These are phyloP conservation scores for Aspergillus amoenus DNA, from an alignment of 2,329 filamentous ascomycete species.

Conservation along the genomic window DNA sequence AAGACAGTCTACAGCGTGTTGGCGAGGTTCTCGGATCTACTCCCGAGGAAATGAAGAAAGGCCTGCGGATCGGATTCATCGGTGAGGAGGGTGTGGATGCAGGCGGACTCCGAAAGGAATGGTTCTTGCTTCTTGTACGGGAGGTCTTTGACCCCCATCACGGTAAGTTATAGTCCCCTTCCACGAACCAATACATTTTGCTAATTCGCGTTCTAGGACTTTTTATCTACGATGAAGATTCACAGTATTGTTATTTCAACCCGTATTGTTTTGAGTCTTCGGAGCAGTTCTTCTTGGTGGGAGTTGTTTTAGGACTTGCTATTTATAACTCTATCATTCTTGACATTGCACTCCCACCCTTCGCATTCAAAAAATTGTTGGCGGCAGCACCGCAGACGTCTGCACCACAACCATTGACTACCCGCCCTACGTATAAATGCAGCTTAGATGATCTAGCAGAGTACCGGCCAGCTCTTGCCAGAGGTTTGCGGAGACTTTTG, in stretches of 20 bases:
- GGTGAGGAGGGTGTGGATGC: conserved; percentile 92
- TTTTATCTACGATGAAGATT: conserved; percentile 90
- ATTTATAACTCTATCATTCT: conserved; percentile 95
- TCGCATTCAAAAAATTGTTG: conserved; percentile 84
- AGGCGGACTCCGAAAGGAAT: conserved; percentile 87
- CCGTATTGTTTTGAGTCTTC: conserved; percentile 85
- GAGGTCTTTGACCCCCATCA: conserved; percentile 91
- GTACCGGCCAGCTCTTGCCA: conserved; percentile 72
- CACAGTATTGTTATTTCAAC: conserved; percentile 90
- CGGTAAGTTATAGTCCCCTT: conserved; percentile 54
- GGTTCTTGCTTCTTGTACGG: conserved; percentile 83
- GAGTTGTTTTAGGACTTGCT: conserved; percentile 80
- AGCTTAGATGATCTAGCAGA: conserved; percentile 80
- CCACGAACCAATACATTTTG: not conserved
- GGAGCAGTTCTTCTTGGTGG: conserved; percentile 88
- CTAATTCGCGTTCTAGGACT: conserved; percentile 58
- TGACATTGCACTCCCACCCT: conserved; percentile 82
- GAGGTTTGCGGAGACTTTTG: conserved; percentile 71
- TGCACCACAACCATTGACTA: conserved; percentile 57
- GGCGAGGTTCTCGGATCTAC: conserved; percentile 80
- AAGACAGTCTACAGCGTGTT: conserved; percentile 81
- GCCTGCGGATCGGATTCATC: conserved; percentile 77
- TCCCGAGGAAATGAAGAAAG: conserved; percentile 86
- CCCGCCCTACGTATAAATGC: conserved; percentile 63
- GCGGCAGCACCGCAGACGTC: conserved; percentile 68